Conservation (phyloP, 495 filamentous ascomycete genomes). For the Aspergillus incahuasiensis region DNA sequence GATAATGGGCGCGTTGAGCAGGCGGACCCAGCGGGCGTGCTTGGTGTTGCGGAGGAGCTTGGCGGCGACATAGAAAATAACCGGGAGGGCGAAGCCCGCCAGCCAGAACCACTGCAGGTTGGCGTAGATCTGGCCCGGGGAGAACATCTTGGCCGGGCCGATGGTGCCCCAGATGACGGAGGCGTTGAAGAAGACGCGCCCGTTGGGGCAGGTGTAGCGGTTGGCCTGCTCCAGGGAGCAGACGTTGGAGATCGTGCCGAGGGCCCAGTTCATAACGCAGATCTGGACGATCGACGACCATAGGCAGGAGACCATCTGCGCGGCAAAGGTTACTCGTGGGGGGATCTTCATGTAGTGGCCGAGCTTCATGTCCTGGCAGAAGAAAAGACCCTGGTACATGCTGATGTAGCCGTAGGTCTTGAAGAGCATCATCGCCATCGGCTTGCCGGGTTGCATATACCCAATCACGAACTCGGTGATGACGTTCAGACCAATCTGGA, state of each 20-base stretch:
- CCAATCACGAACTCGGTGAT: constrained; percentile 61
- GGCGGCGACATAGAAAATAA: constrained; percentile 43
- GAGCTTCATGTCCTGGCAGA: constrained; percentile 49
- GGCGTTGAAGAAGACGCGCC: constrained; percentile 56
- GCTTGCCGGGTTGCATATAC: constrained; percentile 56
- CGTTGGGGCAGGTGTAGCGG: constrained; percentile 57
- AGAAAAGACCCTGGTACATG: constrained; percentile 52
- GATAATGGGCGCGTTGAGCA: constrained; percentile 45
- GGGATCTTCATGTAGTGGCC: constrained; percentile 66
- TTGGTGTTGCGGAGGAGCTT: constrained; percentile 24
- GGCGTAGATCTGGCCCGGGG: constrained; percentile 41
- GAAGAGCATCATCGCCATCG: constrained; percentile 64
- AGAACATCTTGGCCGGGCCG: constrained; percentile 50
- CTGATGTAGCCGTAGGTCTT: constrained; percentile 58
- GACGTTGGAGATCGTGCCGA: constrained; percentile 50
- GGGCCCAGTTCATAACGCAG: constrained; percentile 56
- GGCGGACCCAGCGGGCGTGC: constrained; percentile 27
- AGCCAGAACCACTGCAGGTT: constrained; percentile 49
- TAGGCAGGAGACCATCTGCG: constrained; percentile 51
- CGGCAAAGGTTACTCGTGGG: constrained; percentile 53
- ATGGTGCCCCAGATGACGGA: constrained; percentile 55
- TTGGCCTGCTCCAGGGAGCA: constrained; percentile 47
- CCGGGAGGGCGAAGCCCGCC: constrained; percentile 41
- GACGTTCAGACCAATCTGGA: constrained; percentile 52
- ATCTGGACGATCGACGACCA: constrained; percentile 59